These are phyloP conservation scores for Trypanosoma mega DNA, from an alignment of 208 protist species.

Conservation along the genomic window DNA sequence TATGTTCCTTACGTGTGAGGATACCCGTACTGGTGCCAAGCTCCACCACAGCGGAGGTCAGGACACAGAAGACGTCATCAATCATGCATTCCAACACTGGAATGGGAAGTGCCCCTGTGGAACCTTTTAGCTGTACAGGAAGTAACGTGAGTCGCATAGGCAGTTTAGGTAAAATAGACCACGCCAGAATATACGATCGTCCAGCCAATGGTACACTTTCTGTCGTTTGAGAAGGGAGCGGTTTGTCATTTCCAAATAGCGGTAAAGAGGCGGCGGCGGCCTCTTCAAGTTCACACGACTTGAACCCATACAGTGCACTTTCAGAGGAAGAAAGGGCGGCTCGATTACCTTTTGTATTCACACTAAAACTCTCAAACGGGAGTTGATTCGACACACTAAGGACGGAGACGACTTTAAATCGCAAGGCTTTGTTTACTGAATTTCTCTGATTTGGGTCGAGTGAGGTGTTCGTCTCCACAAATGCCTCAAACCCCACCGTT, in stretches of 20 bases:
- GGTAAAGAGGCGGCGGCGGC: no score
- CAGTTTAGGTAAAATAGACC: slow-evolving; percentile 36
- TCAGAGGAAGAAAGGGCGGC: neutral
- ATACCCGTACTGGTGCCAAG: neutral
- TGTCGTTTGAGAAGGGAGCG: neutral
- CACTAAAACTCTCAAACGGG: slow-evolving; percentile 7
- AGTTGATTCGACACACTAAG: neutral
- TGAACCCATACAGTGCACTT: neutral
- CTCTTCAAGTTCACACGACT: slow-evolving; percentile 15
- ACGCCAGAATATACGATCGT: slow-evolving; percentile 20
- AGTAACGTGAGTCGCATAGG: slow-evolving; percentile 66
- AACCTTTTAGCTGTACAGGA: slow-evolving; percentile 16
- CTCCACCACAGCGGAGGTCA: slow-evolving; percentile 28
- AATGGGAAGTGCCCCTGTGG: slow-evolving; percentile 9
- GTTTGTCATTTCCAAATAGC: no score
- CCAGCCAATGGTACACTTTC: no score
- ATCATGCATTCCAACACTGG: slow-evolving; percentile 70
- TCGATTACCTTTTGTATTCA: neutral
- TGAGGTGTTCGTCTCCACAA: neutral
- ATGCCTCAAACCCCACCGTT: slow-evolving; percentile 17
- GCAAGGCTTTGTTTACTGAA: no score
- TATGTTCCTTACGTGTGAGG: neutral
- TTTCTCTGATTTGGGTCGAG: neutral
- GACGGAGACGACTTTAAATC: no score
- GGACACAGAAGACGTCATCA: slow-evolving; percentile 54